Conservation (phyloP, 2,329 filamentous ascomycete species). For the Phaeosphaeria sp. region DNA sequence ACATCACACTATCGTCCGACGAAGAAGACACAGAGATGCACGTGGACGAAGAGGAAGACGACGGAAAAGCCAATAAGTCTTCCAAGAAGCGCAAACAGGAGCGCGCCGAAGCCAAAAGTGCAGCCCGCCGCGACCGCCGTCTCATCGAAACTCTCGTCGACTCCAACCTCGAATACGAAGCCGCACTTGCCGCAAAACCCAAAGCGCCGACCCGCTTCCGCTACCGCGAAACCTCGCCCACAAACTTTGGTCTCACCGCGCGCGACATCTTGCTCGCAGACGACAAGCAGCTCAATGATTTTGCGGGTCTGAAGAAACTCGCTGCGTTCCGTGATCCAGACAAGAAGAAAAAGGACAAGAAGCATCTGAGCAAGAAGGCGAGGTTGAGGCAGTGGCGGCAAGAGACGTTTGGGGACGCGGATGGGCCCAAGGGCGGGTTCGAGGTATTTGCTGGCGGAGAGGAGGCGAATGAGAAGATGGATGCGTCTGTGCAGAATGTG, state of each 20-base stretch:
- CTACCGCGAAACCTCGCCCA: conserved; percentile 92
- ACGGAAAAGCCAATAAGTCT: conserved; percentile 47
- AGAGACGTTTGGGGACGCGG: conserved; percentile 69
- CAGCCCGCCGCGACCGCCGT: conserved; percentile 79
- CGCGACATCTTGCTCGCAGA: conserved; percentile 90
- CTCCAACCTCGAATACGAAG: conserved; percentile 75
- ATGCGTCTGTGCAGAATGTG: conserved; percentile 12
- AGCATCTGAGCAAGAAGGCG: conserved; percentile 90
- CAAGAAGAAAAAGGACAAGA: conserved; percentile 89
- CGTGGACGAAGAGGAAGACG: conserved; percentile 53
- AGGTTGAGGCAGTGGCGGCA: conserved; percentile 84
- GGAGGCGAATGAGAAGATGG: conserved; percentile 2
- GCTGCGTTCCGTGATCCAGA: conserved; percentile 85
- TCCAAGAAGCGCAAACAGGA: conserved; percentile 56
- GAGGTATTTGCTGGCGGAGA: conserved; percentile 27
- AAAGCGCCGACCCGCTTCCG: conserved; percentile 70
- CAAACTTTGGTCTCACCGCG: conserved; percentile 85
- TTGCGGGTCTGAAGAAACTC: conserved; percentile 92
- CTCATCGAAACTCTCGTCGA: conserved; percentile 89
- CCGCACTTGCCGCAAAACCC: conserved; percentile 61
- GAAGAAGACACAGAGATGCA: conserved; percentile 47
- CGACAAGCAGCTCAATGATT: conserved; percentile 86
- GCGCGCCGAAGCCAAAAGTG: conserved; percentile 67
- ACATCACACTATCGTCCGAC: conserved; percentile 70
- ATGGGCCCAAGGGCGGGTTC: conserved; percentile 57